Evolutionary conservation across 768 basidiomycete genomes (phyloP), one percentile per base, ranked within the genome.

Genomic region (Hysterangium stoloniferum): DNA sequence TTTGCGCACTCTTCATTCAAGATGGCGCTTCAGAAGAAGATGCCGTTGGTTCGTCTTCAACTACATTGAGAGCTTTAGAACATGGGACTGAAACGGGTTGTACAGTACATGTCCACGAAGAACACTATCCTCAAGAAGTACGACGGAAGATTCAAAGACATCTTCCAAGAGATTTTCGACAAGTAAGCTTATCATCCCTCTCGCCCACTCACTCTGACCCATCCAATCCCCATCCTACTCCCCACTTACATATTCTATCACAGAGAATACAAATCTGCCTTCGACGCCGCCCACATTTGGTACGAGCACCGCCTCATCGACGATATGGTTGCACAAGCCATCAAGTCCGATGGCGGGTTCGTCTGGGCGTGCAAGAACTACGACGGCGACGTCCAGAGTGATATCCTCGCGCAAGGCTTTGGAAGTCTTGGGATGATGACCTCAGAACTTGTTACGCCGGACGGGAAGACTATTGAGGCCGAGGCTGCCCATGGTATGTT

Each of bases 351-450:
- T 0, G 96, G 96, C 41, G 96, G 95, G 27, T 94, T 90, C 67
- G 79, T 84, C 11, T 80, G 80, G 79, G 80, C 80, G 7, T 77
- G 79, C 64, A 82, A 82, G 72, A 80, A 80, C 67, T 73, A 73
- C 66, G 72, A 73, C 58, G 84, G 90, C 62, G 90, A 93, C 58
- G 82, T 85, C 44, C 84, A 93, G 71, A 84, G 80, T 56, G 93
- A 97, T 63, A 92, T 96, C 60, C 84, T 98, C 54, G 95, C 95
- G 0, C 96, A 98, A 70, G 96, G 96, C 52, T 99, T 96, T 64
- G 96, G 96, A 52, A 82, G 78, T 40, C 72, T 99, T 38, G 96
- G 96, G 20, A 95, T 99, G 91, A 99, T 99, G 96, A 96, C 92
- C 17, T 84, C 80, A 35, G 94, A 97, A 64, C 76, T 96, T 51